Percentiles rank a stretch among this genome's conserved stretches.
Conservation (phyloP, 257 asterid species). For the Solanum clarkiae region DNA sequence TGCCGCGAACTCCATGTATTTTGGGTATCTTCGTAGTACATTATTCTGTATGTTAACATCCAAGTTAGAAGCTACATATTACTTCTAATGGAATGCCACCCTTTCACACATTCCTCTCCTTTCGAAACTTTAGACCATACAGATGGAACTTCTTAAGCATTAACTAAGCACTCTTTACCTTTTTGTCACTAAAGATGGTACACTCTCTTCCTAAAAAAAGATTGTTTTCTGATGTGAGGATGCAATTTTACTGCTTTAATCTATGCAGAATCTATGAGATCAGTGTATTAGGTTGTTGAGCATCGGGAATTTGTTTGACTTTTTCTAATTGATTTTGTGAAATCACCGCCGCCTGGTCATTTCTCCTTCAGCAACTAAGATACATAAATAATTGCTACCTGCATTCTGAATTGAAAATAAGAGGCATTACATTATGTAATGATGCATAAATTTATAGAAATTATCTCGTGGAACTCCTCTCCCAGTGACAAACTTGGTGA, state of each 20-base stretch:
- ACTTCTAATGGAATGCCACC: background rate
- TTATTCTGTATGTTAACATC: background rate
- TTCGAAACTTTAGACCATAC: background rate
- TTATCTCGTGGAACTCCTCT: background rate
- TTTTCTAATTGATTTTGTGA: background rate
- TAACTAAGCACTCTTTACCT: background rate
- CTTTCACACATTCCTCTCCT: background rate
- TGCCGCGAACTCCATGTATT: background rate
- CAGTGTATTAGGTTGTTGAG: background rate
- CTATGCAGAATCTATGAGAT: background rate
- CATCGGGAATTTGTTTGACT: background rate
- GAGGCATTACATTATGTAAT: background rate
- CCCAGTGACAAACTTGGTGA: background rate
- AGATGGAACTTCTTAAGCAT: background rate
- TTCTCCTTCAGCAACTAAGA: background rate
- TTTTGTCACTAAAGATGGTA: background rate
- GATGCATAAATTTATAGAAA: background rate
- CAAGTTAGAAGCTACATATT: background rate
- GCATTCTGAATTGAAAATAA: background rate
- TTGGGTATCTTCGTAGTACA: background rate
- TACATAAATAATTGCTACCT: background rate
- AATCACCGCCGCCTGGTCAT: background rate
- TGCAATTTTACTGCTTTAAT: background rate
- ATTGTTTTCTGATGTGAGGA: background rate
- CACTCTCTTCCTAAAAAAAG: background rate